Conservation (phyloP, 768 basidiomycete species). For the Suillus variegatus region DNA sequence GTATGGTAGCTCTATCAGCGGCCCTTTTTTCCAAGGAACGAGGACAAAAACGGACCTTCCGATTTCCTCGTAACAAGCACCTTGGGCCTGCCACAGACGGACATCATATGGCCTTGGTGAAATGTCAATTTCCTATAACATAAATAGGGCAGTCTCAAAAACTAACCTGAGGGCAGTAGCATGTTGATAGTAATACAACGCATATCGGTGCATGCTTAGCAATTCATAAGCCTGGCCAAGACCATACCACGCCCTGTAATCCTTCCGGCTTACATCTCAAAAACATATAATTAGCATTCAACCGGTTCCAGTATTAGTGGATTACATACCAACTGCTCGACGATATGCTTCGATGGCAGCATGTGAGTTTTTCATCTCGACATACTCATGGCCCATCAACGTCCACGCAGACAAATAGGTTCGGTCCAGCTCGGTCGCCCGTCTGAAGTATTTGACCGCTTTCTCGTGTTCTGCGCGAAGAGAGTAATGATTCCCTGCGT, state of each 20-base stretch:
- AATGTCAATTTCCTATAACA: constrained; percentile 2
- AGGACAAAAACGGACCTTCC: constrained; percentile 55
- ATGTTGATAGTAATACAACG: constrained; percentile 94
- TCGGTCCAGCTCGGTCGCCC: constrained; percentile 93
- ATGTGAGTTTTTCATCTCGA: constrained; percentile 99
- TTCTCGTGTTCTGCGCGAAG: constrained; percentile 92
- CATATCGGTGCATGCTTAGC: constrained; percentile 95
- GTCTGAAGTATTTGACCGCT: constrained; percentile 91
- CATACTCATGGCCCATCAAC: constrained; percentile 97
- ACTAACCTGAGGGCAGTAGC: constrained; percentile 86
- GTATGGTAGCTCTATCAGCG: constrained; percentile 9
- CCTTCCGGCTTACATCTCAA: constrained; percentile 91
- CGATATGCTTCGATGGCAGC: constrained; percentile 98
- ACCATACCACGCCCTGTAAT: constrained; percentile 98
- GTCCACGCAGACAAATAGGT: constrained; percentile 98
- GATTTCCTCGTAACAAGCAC: constrained; percentile 91
- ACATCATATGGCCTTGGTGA: constrained; percentile 85
- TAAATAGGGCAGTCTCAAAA: constrained; percentile 2
- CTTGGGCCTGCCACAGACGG: constrained; percentile 94
- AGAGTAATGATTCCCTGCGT: constrained; percentile 96
- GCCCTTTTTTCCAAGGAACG: neutral
- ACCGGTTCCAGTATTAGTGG: neutral
- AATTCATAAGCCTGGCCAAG: constrained; percentile 98
- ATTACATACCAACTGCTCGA: constrained; percentile 83
- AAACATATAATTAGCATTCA: neutral